Evolutionary conservation across 306 rosid species (phyloP).

Genomic region (Quillaja saponaria): DNA sequence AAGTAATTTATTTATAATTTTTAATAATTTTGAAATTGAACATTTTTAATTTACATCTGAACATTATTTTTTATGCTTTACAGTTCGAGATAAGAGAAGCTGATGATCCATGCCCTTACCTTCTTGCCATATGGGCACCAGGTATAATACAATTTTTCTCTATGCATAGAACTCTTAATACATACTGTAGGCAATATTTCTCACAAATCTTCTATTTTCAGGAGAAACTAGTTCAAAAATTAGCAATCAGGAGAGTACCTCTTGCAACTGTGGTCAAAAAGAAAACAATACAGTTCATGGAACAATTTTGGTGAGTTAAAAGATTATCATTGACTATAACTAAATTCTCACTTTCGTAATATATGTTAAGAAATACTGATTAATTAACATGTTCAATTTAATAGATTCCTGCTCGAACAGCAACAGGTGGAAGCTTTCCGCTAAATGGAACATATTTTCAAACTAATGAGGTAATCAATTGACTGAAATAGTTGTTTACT

Average conservation of each 20-base stretch:
- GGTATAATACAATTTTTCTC: constrained; percentile 36
- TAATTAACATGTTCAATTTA: constrained; percentile 10
- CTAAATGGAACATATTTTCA: constrained; percentile 82
- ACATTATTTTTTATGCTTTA: not conserved
- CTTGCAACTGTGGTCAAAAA: constrained; percentile 34
- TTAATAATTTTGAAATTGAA: too few species aligned
- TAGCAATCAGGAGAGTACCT: constrained; percentile 16
- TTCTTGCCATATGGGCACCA: constrained; percentile 47
- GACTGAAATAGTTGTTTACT: too few species aligned
- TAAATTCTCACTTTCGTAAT: not conserved
- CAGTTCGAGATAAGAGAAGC: constrained; percentile 42
- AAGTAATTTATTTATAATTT: not conserved
- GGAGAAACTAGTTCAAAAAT: constrained; percentile 12
- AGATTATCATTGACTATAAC: not conserved
- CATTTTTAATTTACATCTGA: constrained; percentile 15
- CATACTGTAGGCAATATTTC: not conserved
- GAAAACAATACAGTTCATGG: constrained; percentile 43
- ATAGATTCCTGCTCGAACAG: constrained; percentile 74
- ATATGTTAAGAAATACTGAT: not conserved
- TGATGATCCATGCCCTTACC: constrained; percentile 52
- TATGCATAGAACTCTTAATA: not conserved
- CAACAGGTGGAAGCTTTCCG: constrained; percentile 60
- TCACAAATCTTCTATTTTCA: too few species aligned
- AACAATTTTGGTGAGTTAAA: constrained; percentile 63
- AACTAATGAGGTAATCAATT: constrained; percentile 62